Percentiles rank a stretch among this genome's conserved stretches.
These are phyloP conservation scores for Paecilomyces formosus DNA, from an alignment of 2,329 filamentous ascomycete genomes.

Conservation along the genomic window DNA sequence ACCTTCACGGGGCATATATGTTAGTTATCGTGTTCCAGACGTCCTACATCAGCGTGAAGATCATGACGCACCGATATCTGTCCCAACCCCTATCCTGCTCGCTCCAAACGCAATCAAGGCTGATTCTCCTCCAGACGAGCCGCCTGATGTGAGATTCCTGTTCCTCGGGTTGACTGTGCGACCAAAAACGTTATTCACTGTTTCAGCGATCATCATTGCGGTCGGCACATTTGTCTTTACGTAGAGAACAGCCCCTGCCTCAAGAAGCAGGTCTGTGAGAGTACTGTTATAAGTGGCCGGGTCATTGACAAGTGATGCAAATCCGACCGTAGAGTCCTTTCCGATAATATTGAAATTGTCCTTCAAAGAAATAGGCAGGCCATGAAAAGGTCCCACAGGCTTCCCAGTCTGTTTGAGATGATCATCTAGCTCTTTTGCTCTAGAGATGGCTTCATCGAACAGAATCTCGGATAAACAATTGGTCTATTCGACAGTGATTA, in stretches of 20 bases:
- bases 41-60: neutral
- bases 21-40: neutral
- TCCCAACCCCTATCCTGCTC: conserved; percentile 25
- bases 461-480: neutral
- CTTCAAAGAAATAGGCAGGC: conserved; percentile 36
- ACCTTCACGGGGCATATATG: conserved; percentile 4
- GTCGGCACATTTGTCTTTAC: conserved; percentile 33
- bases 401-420: conserved; percentile 10
- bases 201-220: conserved; percentile 39
- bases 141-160: conserved; percentile 25
- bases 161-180: conserved; percentile 23
- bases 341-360: conserved; percentile 30
- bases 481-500: neutral
- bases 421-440: neutral
- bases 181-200: conserved; percentile 23
- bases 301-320: conserved; percentile 11
- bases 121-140: conserved; percentile 29
- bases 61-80: conserved; percentile 29
- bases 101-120: conserved; percentile 25
- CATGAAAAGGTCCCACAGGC: conserved; percentile 32
- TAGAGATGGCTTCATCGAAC: neutral
- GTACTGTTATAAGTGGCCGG: conserved; percentile 15
- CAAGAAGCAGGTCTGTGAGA: conserved; percentile 30
- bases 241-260: conserved; percentile 36
- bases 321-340: conserved; percentile 15